These are phyloP conservation scores for Trichoderma erinaceum DNA, from an alignment of 495 filamentous ascomycete species.

Conservation along the genomic window DNA sequence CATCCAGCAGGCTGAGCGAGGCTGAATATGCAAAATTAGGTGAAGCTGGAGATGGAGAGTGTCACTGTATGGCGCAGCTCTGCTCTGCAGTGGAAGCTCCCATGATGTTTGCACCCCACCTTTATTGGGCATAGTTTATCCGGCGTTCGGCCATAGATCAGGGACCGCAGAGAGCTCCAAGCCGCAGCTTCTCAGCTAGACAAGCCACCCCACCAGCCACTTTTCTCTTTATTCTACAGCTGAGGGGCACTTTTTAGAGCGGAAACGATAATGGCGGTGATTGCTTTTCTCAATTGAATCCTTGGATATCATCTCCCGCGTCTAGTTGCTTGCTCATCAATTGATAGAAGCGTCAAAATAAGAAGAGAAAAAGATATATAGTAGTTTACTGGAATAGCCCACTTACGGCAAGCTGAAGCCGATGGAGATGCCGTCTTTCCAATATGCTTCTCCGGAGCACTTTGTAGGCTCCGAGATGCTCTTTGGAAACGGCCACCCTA, in stretches of 20 bases:
- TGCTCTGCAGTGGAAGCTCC: slow-evolving; percentile 7
- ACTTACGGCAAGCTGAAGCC: background rate
- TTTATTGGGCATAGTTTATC: background rate
- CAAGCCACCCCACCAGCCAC: slow-evolving; percentile 6
- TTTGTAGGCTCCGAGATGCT: slow-evolving; percentile 9
- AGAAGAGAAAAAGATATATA: too few species aligned
- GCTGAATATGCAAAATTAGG: background rate
- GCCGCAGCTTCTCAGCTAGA: background rate
- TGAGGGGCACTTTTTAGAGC: too few species aligned
- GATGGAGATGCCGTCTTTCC: background rate
- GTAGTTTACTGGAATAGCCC: too few species aligned
- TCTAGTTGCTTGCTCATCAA: too few species aligned
- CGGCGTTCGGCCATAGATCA: slow-evolving; percentile 13
- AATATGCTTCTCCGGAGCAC: slow-evolving; percentile 2
- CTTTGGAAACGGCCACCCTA: background rate
- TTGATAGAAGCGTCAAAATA: too few species aligned
- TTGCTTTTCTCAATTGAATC: too few species aligned
- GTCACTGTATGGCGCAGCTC: slow-evolving; percentile 4
- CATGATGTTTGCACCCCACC: slow-evolving; percentile 8
- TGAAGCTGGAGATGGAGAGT: background rate
- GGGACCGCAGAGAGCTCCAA: background rate
- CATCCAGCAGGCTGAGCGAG: background rate
- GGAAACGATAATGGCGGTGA: too few species aligned
- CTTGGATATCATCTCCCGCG: too few species aligned
- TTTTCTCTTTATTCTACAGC: background rate